phyloP scores from a whole-genome alignment of 2,329 filamentous ascomycete species.

The Hyphodiscus sp. region DNA sequence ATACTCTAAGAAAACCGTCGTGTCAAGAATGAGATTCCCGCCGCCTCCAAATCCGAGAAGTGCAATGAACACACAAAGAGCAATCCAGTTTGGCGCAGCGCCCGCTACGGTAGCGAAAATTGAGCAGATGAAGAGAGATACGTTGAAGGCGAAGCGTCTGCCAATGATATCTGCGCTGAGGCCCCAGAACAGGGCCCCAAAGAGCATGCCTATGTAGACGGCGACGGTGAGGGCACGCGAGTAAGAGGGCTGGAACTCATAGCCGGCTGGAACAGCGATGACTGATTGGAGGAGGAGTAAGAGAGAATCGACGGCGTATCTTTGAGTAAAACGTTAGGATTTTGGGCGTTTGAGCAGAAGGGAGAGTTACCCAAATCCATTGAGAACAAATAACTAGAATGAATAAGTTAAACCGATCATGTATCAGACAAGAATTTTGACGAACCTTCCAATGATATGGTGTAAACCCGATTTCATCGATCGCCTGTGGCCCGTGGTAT shows the following conservation, averaged over 20 bases:
- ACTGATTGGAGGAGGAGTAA: conserved; percentile 57
- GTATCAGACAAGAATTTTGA: not conserved
- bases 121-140: conserved; percentile 56
- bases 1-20: conserved; percentile 50
- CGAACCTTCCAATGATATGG: conserved; percentile 43
- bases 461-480: conserved; percentile 48
- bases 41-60: conserved; percentile 59
- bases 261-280: conserved; percentile 50
- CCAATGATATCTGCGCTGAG: conserved; percentile 62
- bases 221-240: conserved; percentile 53
- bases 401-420: not conserved
- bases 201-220: conserved; percentile 49
- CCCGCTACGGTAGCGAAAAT: conserved; percentile 59
- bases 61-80: conserved; percentile 56
- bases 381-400: conserved; percentile 45
- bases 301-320: conserved; percentile 51
- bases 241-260: conserved; percentile 52
- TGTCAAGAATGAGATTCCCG: conserved; percentile 49
- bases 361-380: conserved; percentile 21
- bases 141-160: conserved; percentile 61
- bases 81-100: conserved; percentile 58
- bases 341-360: not conserved
- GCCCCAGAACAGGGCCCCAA: conserved; percentile 62
- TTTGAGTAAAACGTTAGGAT: conserved; percentile 14
- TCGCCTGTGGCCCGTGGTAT: conserved; percentile 30